Base-by-base conservation (phyloP, 495 filamentous ascomycete species). In the Pseudomonodictys pantanalensis region DNA sequence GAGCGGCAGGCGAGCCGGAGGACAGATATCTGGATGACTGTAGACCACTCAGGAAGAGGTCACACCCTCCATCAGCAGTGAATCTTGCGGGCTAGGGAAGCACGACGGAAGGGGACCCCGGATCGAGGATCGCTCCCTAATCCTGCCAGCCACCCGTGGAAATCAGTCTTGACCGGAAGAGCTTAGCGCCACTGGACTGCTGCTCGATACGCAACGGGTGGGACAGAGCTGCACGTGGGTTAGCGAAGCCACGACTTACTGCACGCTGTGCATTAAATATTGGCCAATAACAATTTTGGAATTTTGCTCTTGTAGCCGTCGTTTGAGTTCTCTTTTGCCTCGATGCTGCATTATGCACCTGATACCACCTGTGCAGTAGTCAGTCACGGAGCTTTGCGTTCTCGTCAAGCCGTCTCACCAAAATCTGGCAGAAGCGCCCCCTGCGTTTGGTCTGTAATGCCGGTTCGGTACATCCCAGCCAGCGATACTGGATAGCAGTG, bases 221-320 rank as follows among this genome's bases (percentile, higher is more conserved):
- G 17, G 28, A 10, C 2, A 24, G 47, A 35, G 45, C 35, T 64
- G 62, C 62, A 58, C 58, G 63, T 66, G 52, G 52, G 43, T 62
- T 52, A 62, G 51, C 47, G 48, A 61, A 62, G 46, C 63, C 57
- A 61, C 62, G 23, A 46, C 51, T 30, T 49, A 22, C 6, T 56
- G 17, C 17, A 44, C 53, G 24, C 17, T 32, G 62, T 58, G 58
- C 63, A 58, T 60, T 57, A 58, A 49, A n/a, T 51, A 9, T 54
- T 30, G 41, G 30, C 63, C 63, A 66, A 62, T 66, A 39, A 43
- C 28, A 62, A 57, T 62, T 57, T 62, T 57, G 41, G 63, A 62
- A 62, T 66, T 46, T 56, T 52, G n/a, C n/a, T n/a, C n/a, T n/a
- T n/a, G n/a, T n/a, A 25, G 30, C 24, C 12, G 41, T 43, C 11